Evolutionary conservation across 2,329 filamentous ascomycete genomes (phyloP).

Genomic region (Chrysoporthe austroafricana): DNA sequence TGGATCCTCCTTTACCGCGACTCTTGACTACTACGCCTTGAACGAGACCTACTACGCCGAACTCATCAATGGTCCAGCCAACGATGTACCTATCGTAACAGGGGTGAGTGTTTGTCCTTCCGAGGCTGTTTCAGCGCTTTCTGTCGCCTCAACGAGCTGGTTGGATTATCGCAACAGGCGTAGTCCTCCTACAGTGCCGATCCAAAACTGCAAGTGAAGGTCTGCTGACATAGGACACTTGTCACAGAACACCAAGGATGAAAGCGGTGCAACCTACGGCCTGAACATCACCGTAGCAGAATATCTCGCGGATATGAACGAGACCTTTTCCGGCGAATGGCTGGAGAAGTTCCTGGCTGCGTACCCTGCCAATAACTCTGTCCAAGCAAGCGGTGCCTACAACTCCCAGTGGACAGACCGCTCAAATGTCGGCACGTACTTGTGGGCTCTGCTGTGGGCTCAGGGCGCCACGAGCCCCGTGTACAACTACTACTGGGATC

Average conservation of each 20-base stretch:
- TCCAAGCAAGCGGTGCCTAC: conserved; percentile 29
- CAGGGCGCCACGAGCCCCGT: conserved; percentile 2
- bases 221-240: not conserved
- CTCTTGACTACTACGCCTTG: conserved; percentile 30
- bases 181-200: too few species aligned
- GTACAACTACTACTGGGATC: conserved; percentile 22
- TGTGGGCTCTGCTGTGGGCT: conserved; percentile 33
- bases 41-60: conserved; percentile 35
- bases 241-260: conserved; percentile 34
- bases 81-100: conserved; percentile 36
- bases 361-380: conserved; percentile 31
- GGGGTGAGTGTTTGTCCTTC: conserved; percentile 19
- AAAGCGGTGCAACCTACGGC: conserved; percentile 33
- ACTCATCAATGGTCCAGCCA: conserved; percentile 32
- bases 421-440: conserved; percentile 35
- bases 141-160: too few species aligned
- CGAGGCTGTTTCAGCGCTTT: too few species aligned
- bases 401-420: conserved; percentile 34
- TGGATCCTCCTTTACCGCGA: conserved; percentile 16
- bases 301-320: conserved; percentile 31
- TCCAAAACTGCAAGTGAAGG: too few species aligned
- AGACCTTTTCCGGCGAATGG: conserved; percentile 30
- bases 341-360: conserved; percentile 26
- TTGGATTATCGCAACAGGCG: too few species aligned
- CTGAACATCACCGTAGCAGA: conserved; percentile 32